Evolutionary conservation across 2,329 filamentous ascomycete genomes (phyloP), one percentile per base, ranked within the genome.

Genomic region (Penicillium sclerotiorum): DNA sequence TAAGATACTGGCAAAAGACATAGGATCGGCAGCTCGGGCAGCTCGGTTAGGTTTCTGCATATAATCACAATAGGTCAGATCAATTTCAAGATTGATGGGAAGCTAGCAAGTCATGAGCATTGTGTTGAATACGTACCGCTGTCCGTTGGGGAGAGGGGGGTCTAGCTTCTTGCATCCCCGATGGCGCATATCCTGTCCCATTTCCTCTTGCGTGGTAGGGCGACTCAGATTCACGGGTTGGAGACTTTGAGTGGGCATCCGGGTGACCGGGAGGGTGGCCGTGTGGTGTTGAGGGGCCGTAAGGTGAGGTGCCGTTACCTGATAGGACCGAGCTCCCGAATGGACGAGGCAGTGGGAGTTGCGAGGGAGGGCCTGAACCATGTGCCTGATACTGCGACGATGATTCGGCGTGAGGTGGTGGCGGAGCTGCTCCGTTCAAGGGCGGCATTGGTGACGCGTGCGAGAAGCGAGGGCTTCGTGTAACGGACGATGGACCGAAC

Each of bases 1-100:
- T 36, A 97, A 85, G 52, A 97, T 95, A 68, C 92, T 96, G 58
- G 90, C 94, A 66, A 97, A 94, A 5, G 92, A 94, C 92, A 96
- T 96, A 45, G 92, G 88, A 68, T 95, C 89, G 50, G 87, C 86
- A 33, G 86, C 80, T 68, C 91, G 85, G 59, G 83, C 85, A 1
- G 86, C 80, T 68, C 91, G 85, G 59, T 83, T 85, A 1, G 88
- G 83, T 42, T 87, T 88, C 82, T 91, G 69, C 28, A 58, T 41
- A n/a, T n/a, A n/a, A n/a, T n/a, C n/a, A n/a, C n/a, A n/a, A n/a
- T n/a, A 35, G 48, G 33, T 68, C 46, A 65, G 61, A 53, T 52
- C 45, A 20, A 11, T 13, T 18, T 25, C 17, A 8, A 23, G 13
- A 12, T 12, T 13, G 15, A n/a, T 36, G 2, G 11, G n/a, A 20